A percentile compares a stretch with the other conserved stretches of the same genome.
Conservation (phyloP, 257 asterid species). For the Solanum gracilifrons region DNA sequence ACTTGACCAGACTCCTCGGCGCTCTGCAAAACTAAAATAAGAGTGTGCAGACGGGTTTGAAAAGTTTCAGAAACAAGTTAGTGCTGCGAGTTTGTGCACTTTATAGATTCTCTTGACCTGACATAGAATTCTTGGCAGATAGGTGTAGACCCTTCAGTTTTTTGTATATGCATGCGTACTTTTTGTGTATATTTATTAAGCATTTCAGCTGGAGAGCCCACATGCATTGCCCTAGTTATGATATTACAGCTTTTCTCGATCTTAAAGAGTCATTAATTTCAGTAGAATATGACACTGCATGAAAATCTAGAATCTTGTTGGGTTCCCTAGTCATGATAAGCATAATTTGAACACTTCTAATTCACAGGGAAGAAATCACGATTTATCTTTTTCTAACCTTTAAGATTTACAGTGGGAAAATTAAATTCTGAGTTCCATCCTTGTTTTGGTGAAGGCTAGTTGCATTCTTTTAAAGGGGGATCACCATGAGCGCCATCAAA, state of each 20-base stretch:
- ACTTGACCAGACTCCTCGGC: not conserved
- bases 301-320: not conserved
- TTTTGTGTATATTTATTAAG: not conserved
- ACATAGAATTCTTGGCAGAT: not conserved
- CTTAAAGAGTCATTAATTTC: not conserved
- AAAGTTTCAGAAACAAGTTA: not conserved
- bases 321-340: not conserved
- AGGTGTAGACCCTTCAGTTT: not conserved
- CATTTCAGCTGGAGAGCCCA: not conserved
- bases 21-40: not conserved
- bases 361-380: not conserved
- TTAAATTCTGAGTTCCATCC: conserved; percentile 11
- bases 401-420: not conserved
- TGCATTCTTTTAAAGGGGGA: conserved; percentile 53
- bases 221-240: not conserved
- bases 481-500: conserved; percentile 28
- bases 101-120: not conserved
- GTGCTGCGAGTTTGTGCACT: not conserved
- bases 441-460: conserved; percentile 57
- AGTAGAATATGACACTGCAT: not conserved
- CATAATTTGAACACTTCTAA: not conserved
- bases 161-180: not conserved
- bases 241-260: not conserved
- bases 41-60: not conserved
- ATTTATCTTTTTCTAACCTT: not conserved